Conservation (phyloP, 768 basidiomycete species). For the Tricholoma saponaceum region DNA sequence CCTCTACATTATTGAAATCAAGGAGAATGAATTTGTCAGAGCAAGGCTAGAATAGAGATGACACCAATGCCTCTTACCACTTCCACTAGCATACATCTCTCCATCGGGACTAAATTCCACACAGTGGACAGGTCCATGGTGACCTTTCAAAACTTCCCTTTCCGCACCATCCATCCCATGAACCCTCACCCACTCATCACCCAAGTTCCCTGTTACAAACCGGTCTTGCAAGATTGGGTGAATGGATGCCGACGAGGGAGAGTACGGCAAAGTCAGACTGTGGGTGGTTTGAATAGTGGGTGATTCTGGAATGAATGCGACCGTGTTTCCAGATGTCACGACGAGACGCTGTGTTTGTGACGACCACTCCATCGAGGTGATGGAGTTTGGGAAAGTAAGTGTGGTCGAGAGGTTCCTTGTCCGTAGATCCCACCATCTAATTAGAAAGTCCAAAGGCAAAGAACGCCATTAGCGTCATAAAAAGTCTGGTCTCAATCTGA, state of each 20-base stretch:
- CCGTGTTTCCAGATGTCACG: slow-evolving; percentile 88
- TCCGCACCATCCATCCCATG: slow-evolving; percentile 91
- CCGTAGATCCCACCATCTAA: slow-evolving; percentile 95
- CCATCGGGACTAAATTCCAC: slow-evolving; percentile 95
- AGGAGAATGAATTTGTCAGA: background rate
- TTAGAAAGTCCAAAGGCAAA: slow-evolving; percentile 11
- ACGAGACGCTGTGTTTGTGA: slow-evolving; percentile 76
- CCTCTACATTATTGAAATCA: background rate
- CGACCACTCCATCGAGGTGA: slow-evolving; percentile 94
- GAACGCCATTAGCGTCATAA: background rate
- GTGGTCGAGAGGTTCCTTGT: slow-evolving; percentile 68
- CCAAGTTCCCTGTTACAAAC: slow-evolving; percentile 86
- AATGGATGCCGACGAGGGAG: slow-evolving; percentile 91
- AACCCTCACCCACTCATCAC: slow-evolving; percentile 95
- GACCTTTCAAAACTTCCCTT: slow-evolving; percentile 88
- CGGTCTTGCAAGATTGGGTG: slow-evolving; percentile 86
- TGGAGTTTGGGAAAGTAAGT: slow-evolving; percentile 69
- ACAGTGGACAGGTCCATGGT: slow-evolving; percentile 96
- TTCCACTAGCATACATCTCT: slow-evolving; percentile 96
- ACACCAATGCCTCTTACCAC: slow-evolving; percentile 58
- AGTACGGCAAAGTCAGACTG: slow-evolving; percentile 75
- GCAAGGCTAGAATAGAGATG: slow-evolving; percentile 6
- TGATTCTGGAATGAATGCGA: slow-evolving; percentile 83
- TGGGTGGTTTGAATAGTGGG: slow-evolving; percentile 66
- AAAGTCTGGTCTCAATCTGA: background rate